Evolutionary conservation across 495 filamentous ascomycete genomes (phyloP).

Genomic region (Lasiosphaeria ovina): DNA sequence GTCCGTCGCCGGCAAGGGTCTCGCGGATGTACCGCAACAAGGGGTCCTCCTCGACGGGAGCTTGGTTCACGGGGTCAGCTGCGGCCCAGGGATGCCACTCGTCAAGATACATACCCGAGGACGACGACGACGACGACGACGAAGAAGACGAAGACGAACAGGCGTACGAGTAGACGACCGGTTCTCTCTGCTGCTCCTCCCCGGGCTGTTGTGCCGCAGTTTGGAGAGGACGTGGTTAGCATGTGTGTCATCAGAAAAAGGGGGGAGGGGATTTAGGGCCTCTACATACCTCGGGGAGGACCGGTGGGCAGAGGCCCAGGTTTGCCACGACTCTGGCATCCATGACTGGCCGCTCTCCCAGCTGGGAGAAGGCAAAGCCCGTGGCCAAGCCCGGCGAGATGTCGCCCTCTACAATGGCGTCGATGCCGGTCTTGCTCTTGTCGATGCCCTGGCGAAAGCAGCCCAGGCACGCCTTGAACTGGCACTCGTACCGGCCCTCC

Average conservation of each 20-base stretch:
- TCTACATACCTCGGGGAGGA: conserved; percentile 34
- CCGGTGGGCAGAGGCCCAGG: conserved; percentile 29
- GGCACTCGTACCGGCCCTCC: conserved; percentile 42
- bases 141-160: not conserved
- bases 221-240: too few species aligned
- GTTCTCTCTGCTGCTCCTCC: too few species aligned
- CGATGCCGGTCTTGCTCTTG: conserved; percentile 48
- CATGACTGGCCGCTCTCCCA: conserved; percentile 28
- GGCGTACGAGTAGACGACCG: too few species aligned
- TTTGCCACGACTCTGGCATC: conserved; percentile 32
- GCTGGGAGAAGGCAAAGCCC: conserved; percentile 42
- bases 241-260: too few species aligned
- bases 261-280: too few species aligned
- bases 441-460: conserved; percentile 47
- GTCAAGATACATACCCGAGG: not conserved
- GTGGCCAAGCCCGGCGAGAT: conserved; percentile 39
- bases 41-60: not conserved
- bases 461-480: conserved; percentile 48
- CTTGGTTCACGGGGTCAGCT: too few species aligned
- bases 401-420: conserved; percentile 47
- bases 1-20: too few species aligned
- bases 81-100: too few species aligned
- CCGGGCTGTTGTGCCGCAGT: too few species aligned
- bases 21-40: too few species aligned
- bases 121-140: too few species aligned